These are phyloP conservation scores for Isochrysis galbana DNA, from an alignment of 78 protist genomes.

Conservation along the genomic window DNA sequence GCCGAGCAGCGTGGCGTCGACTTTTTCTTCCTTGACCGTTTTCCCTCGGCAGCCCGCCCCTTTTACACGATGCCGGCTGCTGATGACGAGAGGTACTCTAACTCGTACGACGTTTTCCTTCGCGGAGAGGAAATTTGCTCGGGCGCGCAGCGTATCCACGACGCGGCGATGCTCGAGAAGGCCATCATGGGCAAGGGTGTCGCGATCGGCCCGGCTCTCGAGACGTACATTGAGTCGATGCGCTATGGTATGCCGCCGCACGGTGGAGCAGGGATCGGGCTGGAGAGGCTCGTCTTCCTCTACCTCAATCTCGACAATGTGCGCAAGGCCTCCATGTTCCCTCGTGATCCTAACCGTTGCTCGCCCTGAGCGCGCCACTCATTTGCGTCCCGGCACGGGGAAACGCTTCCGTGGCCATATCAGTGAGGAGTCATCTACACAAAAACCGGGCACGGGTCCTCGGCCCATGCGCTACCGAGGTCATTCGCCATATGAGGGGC, in stretches of 20 bases:
- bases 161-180: conserved; percentile 76
- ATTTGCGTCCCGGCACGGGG: too few relatives aligned
- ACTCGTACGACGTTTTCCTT: conserved; percentile 97
- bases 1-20: conserved; percentile 76
- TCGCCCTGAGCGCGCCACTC: too few relatives aligned
- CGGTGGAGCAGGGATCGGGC: conserved; percentile 97
- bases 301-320: conserved; percentile 91
- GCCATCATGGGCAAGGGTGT: conserved; percentile 20
- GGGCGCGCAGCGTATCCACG: conserved; percentile 99
- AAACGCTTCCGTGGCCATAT: too few relatives aligned
- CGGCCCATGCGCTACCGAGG: too few relatives aligned
- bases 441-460: too few relatives aligned
- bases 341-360: conserved; percentile 96
- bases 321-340: conserved; percentile 94
- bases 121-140: conserved; percentile 98
- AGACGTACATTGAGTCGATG: conserved; percentile 92
- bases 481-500: too few relatives aligned
- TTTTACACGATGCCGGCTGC: conserved; percentile 99
- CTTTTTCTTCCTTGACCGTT: conserved; percentile 93
- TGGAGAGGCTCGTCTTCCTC: conserved; percentile 94
- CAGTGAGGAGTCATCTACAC: too few relatives aligned
- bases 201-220: neutral
- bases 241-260: conserved; percentile 95
- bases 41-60: conserved; percentile 92
- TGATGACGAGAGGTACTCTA: conserved; percentile 61